Percentiles rank a stretch among this genome's conserved stretches.
Evolutionary conservation across 768 basidiomycete genomes (phyloP).

Genomic region (Mycena epipterygia): DNA sequence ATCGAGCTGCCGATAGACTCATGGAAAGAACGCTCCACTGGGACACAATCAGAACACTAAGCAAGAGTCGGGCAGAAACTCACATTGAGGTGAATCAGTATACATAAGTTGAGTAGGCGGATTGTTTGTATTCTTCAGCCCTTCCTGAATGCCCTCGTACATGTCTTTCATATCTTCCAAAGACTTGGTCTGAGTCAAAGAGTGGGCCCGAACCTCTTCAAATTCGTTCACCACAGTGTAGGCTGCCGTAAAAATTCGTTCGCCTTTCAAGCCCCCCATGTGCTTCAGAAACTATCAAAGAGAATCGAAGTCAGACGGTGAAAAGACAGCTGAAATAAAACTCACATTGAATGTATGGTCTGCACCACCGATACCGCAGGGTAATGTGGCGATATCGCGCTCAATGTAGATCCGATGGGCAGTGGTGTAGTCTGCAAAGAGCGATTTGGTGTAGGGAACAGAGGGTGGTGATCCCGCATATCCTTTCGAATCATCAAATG

Average conservation of each 20-base stretch:
- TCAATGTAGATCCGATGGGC: slow-evolving; percentile 15
- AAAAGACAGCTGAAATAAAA: not conserved
- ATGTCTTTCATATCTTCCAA: not conserved
- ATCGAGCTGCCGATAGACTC: not conserved
- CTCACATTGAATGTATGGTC: slow-evolving; percentile 19
- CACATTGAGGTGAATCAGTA: slow-evolving; percentile 13
- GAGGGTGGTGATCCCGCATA: slow-evolving; percentile 12
- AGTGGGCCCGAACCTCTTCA: slow-evolving; percentile 4
- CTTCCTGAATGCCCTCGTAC: not conserved
- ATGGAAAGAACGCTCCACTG: slow-evolving; percentile 14
- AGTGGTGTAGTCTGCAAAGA: not conserved
- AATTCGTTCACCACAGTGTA: slow-evolving; percentile 1
- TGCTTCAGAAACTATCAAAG: slow-evolving; percentile 12
- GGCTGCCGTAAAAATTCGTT: slow-evolving; percentile 1
- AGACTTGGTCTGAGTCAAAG: not conserved
- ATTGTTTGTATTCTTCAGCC: not conserved
- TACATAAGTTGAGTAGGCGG: slow-evolving; percentile 9
- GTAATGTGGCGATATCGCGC: not conserved
- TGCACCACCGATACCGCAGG: not conserved
- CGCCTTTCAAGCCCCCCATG: slow-evolving; percentile 16
- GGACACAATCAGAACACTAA: not conserved
- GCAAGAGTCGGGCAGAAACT: not conserved
- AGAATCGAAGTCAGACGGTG: not conserved
- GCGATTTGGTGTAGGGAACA: not conserved
- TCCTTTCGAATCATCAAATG: not conserved